phyloP scores from a whole-genome alignment of 192 early-diverging fungal genomes.

The Linnemannia elongata region DNA sequence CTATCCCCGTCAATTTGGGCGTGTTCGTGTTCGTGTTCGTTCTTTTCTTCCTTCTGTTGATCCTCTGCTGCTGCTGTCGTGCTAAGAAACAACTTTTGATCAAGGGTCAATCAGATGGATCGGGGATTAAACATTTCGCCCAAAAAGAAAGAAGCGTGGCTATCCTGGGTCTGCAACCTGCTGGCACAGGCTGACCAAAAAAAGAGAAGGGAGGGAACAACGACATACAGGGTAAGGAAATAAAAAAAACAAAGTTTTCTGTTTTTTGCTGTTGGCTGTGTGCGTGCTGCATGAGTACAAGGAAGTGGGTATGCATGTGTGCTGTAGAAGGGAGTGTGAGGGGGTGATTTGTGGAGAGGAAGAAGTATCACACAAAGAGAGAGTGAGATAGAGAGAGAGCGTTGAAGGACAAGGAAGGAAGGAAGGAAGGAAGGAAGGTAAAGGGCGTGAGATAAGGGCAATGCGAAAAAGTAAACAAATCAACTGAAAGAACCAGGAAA shows the following conservation, averaged over 20 bases:
- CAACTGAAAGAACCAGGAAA: background rate
- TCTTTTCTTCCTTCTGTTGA: too few relatives aligned
- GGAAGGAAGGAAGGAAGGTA: background rate
- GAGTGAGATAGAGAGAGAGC: background rate
- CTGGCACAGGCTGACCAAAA: conserved; percentile 6
- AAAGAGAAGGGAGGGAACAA: background rate
- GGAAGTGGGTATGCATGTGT: background rate
- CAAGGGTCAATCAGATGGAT: background rate
- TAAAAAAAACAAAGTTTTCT: background rate
- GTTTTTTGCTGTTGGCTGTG: background rate
- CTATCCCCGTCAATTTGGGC: background rate
- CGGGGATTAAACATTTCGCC: background rate
- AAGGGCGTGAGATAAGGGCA: background rate
- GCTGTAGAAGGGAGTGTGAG: background rate
- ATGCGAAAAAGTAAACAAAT: background rate
- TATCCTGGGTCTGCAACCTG: too few relatives aligned
- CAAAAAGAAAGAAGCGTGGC: background rate
- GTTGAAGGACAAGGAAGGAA: too few relatives aligned
- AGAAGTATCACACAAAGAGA: too few relatives aligned
- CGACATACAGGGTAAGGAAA: background rate
- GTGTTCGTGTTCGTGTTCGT: background rate
- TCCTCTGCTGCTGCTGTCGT: too few relatives aligned
- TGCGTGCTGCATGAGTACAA: background rate
- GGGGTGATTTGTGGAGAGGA: background rate
- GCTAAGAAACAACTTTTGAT: too few relatives aligned